A percentile compares a stretch with the other conserved stretches of the same genome.
phyloP scores from a whole-genome alignment of 169 alveolate genomes.

The Plasmodium gonderi region DNA sequence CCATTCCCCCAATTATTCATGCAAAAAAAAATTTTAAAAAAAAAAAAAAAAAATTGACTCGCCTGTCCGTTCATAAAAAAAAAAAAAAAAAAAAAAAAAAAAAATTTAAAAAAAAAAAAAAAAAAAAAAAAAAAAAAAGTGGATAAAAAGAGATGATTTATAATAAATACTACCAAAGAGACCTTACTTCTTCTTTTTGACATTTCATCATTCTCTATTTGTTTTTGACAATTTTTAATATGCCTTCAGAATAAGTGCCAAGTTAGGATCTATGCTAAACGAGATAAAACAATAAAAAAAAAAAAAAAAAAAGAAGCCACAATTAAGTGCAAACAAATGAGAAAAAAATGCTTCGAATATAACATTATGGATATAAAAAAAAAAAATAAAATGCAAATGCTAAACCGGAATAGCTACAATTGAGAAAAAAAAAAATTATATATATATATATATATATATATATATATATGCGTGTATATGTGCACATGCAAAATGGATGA shows the following conservation, averaged over 20 bases:
- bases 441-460: no score
- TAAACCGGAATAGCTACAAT: background rate
- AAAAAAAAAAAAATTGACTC: constrained; percentile 37
- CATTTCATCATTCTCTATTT: background rate
- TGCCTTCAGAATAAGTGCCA: background rate
- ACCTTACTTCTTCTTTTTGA: background rate
- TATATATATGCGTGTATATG: no score
- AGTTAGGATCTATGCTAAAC: background rate
- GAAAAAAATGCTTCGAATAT: background rate
- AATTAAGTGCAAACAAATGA: background rate
- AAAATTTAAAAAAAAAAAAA: no score
- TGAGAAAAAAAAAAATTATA: background rate
- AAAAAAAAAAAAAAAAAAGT: background rate
- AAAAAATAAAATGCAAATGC: background rate
- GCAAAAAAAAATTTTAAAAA: no score
- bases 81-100: no score
- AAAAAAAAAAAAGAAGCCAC: background rate
- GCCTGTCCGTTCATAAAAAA: constrained; percentile 19
- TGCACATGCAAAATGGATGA: no score
- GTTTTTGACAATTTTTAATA: background rate
- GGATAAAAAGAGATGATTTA: background rate
- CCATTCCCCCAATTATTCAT: no score
- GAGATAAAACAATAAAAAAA: background rate
- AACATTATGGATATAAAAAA: background rate
- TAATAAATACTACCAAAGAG: background rate